Base-by-base conservation (phyloP, 495 filamentous ascomycete genomes). In the Tirmania nivea region DNA sequence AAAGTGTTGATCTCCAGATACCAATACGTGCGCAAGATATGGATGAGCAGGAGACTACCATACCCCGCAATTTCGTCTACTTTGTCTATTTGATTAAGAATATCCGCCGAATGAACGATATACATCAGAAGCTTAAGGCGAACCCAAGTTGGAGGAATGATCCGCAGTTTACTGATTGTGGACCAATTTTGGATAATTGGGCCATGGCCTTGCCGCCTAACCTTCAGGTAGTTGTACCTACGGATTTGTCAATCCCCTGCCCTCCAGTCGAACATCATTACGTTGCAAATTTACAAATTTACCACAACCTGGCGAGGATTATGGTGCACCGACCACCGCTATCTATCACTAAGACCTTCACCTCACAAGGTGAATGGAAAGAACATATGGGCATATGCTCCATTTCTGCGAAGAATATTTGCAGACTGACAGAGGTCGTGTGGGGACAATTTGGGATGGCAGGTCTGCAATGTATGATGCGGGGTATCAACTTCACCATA, bases 401-500 rank as follows among this genome's bases (percentile, higher is more conserved):
- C 62, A 75, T 78, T 39, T 83, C 89, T 10, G 87, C 92, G 50
- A 93, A 92, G 68, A 77, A 73, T 56, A 76, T 97, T 21, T 94
- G 90, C 69, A 78, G 84, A 56, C 66, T 96, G n/a, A 85, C 94
- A 63, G 90, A 96, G 69, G 81, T 78, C 10, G 79, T 96, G 55
- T 61, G 92, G 49, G 71, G 79, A 52, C 73, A 76, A 1, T 93
- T 81, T 65, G 86, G 87, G 1, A 67, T 94, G 48, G 73, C 76
- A 48, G 92, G 90, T 1, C 71, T 96, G 1, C 73, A 88, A 55
- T 92, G 81, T 71, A 96, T 97, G 90, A 80, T 86, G 63, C 74
- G 90, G 57, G 90, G 90, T 36, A 85, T 95, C 60, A 94, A 86
- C 69, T 95, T 94, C 65, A 86, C 87, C 19, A 92, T 97, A 19